Evolutionary conservation across 805 yeast genomes (phyloP), one percentile per base, ranked within the genome.

Genomic region (Scheffersomyces amazonensis): DNA sequence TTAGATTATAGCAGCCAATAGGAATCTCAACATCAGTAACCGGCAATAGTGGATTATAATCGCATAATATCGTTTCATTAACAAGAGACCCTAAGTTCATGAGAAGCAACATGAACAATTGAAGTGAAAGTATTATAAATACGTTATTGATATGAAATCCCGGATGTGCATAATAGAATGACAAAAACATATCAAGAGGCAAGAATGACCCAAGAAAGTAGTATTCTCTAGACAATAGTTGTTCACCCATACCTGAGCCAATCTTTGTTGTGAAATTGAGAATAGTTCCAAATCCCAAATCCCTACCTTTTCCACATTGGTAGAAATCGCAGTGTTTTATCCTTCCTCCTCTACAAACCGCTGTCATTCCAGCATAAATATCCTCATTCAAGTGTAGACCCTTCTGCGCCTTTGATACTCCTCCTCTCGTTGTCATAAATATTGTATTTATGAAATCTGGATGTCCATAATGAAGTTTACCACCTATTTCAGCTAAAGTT

Each of bases 201-300:
- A 91, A 67, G 50, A 81, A 87, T 2, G 96, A 87, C 1, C 98
- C 97, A 43, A 91, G 61, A 60, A 87, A 88, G 58, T 83, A 91
- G 62, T 90, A 88, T 54, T 91, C 98, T 53, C 98, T 75, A 5
- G 96, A 87, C 23, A 91, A 64, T 60, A 90, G 76, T 60, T 91
- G 98, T 58, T 91, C 98, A 7, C 98, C 98, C 98, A 91, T 91
- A 35, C 98, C 98, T 31, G 96, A 93, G 2, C 98, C 98, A 56
- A 91, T 90, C 64, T 91, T 91, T 2, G 96, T 84, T 0, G 96
- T 91, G 67, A 91, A 91, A 56, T 90, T 91, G 49, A 91, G 69
- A 47, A 91, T 89, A 0, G 96, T 87, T 1, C 89, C 84, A 64
- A 91, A 91, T 2, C 98, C 98, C 39, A 91, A 66, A 66, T 91